These are phyloP conservation scores for Seiridium cupressi DNA, from an alignment of 2,329 filamentous ascomycete genomes.

Conservation along the genomic window DNA sequence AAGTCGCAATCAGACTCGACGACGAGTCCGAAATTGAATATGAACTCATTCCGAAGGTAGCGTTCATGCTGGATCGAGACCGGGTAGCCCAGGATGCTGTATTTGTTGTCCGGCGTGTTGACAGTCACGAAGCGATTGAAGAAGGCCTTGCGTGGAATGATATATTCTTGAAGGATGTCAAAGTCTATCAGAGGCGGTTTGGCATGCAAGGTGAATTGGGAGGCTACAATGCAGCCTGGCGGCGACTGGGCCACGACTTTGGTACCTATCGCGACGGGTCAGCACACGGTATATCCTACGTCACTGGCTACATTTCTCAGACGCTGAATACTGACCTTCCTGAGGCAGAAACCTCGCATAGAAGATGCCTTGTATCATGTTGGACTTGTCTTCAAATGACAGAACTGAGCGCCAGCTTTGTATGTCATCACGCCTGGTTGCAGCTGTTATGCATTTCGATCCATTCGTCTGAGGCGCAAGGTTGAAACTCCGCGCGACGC, in stretches of 20 bases:
- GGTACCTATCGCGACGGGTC: slow-evolving; percentile 44
- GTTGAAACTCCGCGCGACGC: too few relatives aligned
- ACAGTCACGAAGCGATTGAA: slow-evolving; percentile 88
- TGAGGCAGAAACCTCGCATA: slow-evolving; percentile 68
- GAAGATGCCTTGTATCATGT: slow-evolving; percentile 69
- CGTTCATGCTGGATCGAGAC: slow-evolving; percentile 80
- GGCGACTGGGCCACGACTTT: slow-evolving; percentile 63
- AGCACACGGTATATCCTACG: slow-evolving; percentile 3
- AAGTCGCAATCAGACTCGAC: slow-evolving; percentile 67
- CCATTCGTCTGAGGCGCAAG: too few relatives aligned
- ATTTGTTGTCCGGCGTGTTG: slow-evolving; percentile 65
- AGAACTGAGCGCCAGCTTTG: too few relatives aligned
- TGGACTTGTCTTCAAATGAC: slow-evolving; percentile 8
- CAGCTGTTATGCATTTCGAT: too few relatives aligned
- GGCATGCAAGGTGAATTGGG: slow-evolving; percentile 32
- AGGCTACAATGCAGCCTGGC: slow-evolving; percentile 58
- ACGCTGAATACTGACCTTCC: slow-evolving; percentile 47
- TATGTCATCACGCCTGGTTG: too few relatives aligned
- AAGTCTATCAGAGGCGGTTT: slow-evolving; percentile 76
- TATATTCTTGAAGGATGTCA: slow-evolving; percentile 81
- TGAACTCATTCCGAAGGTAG: slow-evolving; percentile 92
- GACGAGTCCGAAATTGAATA: slow-evolving; percentile 95
- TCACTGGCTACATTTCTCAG: too few relatives aligned
- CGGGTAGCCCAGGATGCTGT: slow-evolving; percentile 82
- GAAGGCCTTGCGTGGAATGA: slow-evolving; percentile 92